phyloP scores from a whole-genome alignment of 148 eudicot species.

The Rhododendron griersonianum region DNA sequence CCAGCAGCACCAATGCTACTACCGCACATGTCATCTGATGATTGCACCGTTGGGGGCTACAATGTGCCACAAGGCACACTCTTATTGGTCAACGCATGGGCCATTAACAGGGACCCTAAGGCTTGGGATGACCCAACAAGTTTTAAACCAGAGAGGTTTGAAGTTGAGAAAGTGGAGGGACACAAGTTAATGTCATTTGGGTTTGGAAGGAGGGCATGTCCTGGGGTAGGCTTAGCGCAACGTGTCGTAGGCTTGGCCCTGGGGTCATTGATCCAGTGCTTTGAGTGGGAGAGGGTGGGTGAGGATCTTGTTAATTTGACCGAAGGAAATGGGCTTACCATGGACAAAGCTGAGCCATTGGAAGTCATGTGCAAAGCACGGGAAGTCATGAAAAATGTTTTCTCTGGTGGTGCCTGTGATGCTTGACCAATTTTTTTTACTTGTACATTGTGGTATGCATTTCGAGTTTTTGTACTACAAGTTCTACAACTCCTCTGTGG shows the following conservation, averaged over 20 bases:
- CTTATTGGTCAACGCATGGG: not conserved
- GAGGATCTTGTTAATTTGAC: no score
- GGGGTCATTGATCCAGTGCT: no score
- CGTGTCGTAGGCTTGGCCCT: no score
- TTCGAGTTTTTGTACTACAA: no score
- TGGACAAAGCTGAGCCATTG: no score
- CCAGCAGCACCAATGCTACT: not conserved
- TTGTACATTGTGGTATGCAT: not conserved
- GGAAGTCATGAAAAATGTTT: no score
- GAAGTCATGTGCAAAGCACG: no score
- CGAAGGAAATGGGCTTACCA: no score
- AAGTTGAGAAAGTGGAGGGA: not conserved
- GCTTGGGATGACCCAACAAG: not conserved
- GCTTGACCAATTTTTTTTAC: not conserved
- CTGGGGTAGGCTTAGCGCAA: no score
- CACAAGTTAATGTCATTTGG: not conserved
- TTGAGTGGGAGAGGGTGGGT: no score
- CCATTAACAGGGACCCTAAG: not conserved
- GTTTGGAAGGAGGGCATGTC: not conserved
- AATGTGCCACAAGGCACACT: not conserved
- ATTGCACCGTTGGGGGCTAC: not conserved
- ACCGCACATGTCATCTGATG: not conserved
- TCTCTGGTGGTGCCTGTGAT: not conserved
- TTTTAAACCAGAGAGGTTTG: not conserved
- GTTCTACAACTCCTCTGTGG: not conserved